Evolutionary conservation across 2,329 filamentous ascomycete species (phyloP).

Genomic region (Aspergillus jensenii): DNA sequence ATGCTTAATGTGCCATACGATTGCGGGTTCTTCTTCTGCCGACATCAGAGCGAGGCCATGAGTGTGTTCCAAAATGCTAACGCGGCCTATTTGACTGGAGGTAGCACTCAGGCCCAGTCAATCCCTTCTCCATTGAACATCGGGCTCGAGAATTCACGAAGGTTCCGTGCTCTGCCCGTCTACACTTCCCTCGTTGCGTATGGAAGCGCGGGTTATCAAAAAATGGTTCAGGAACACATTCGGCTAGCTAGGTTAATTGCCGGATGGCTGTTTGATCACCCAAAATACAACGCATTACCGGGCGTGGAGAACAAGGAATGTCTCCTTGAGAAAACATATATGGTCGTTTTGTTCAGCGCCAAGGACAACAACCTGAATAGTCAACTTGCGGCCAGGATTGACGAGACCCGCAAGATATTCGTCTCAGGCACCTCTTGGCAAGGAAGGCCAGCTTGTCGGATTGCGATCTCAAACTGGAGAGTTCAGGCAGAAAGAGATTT

Average conservation of each 20-base stretch:
- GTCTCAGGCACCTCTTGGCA: slow-evolving; percentile 80
- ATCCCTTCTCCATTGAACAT: slow-evolving; percentile 84
- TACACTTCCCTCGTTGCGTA: slow-evolving; percentile 78
- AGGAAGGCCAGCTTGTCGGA: slow-evolving; percentile 70
- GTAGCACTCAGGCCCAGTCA: slow-evolving; percentile 30
- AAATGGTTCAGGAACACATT: slow-evolving; percentile 72
- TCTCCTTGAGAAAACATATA: slow-evolving; percentile 58
- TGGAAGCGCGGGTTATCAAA: slow-evolving; percentile 66
- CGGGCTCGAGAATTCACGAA: slow-evolving; percentile 85
- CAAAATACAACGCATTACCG: slow-evolving; percentile 68
- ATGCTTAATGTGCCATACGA: slow-evolving; percentile 95
- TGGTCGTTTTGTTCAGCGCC: slow-evolving; percentile 77
- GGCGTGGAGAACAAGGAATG: slow-evolving; percentile 34
- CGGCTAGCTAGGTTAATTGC: slow-evolving; percentile 68
- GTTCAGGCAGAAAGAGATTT: slow-evolving; percentile 69
- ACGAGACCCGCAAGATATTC: slow-evolving; percentile 71
- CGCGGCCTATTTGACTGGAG: slow-evolving; percentile 70
- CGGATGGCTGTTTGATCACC: slow-evolving; percentile 59
- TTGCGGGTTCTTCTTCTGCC: slow-evolving; percentile 83
- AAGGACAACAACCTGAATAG: slow-evolving; percentile 64
- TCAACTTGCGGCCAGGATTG: slow-evolving; percentile 69
- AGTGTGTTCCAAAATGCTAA: slow-evolving; percentile 79
- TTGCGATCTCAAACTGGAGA: slow-evolving; percentile 85
- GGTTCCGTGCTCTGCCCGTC: slow-evolving; percentile 86
- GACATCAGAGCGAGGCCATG: slow-evolving; percentile 57